These are phyloP conservation scores for Cercospora nicotianae DNA, from an alignment of 2,329 filamentous ascomycete genomes.

Conservation along the genomic window DNA sequence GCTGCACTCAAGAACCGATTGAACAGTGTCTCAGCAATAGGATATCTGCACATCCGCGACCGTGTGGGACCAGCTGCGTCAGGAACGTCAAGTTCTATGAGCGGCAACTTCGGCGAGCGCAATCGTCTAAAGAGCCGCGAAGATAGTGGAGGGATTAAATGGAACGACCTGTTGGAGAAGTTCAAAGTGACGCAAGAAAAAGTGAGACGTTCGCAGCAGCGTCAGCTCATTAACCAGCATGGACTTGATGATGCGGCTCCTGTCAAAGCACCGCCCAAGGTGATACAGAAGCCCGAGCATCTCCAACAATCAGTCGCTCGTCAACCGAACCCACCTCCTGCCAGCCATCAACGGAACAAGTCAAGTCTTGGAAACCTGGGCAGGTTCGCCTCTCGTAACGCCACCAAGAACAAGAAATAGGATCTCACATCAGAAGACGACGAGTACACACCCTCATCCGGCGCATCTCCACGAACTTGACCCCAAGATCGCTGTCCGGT, in stretches of 20 bases:
- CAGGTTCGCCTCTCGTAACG: constrained; percentile 1
- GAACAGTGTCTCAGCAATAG: constrained; percentile 96
- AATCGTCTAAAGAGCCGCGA: constrained; percentile 81
- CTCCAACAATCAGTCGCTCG: constrained; percentile 22
- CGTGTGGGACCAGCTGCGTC: constrained; percentile 29
- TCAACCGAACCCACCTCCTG: constrained; percentile 14
- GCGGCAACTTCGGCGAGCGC: constrained; percentile 50
- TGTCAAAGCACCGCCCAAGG: constrained; percentile 27
- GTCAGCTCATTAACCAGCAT: constrained; percentile 30
- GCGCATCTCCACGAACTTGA: background rate
- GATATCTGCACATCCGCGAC: constrained; percentile 75
- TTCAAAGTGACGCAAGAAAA: constrained; percentile 89
- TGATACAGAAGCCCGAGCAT: constrained; percentile 6
- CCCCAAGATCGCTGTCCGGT: background rate
- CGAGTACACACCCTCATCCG: background rate
- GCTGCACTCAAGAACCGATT: constrained; percentile 93
- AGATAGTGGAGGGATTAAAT: constrained; percentile 62
- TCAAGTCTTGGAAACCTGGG: constrained; percentile 44
- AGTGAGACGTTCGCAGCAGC: constrained; percentile 66
- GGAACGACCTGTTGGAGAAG: constrained; percentile 91
- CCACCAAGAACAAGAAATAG: constrained; percentile 1
- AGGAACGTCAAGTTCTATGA: constrained; percentile 37
- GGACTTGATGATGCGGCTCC: constrained; percentile 28
- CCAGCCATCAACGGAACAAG: constrained; percentile 36
- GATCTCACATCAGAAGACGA: background rate